Percentiles rank a stretch among this genome's conserved stretches.
phyloP scores from a whole-genome alignment of 805 yeast species.

The Hanseniaspora clermontiae region DNA sequence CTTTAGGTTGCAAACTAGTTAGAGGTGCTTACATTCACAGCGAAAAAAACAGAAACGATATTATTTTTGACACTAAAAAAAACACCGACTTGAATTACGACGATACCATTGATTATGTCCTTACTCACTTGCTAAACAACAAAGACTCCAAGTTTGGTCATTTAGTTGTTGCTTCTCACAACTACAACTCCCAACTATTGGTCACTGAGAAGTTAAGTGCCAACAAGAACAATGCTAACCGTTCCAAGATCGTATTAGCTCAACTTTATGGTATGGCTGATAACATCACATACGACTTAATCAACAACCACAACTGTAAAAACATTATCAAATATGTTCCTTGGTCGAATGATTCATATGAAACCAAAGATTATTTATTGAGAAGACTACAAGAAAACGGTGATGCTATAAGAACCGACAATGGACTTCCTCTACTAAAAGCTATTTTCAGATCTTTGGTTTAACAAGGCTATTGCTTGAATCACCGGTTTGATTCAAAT shows the following conservation, averaged over 20 bases:
- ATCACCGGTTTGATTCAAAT: too few relatives aligned
- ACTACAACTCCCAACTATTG: slow-evolving; percentile 58
- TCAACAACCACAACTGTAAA: slow-evolving; percentile 47
- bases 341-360: slow-evolving; percentile 85
- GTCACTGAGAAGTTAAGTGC: slow-evolving; percentile 46
- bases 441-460: slow-evolving; percentile 30
- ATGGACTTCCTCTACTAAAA: slow-evolving; percentile 61
- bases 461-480: neutral
- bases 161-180: slow-evolving; percentile 84
- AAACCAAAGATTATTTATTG: slow-evolving; percentile 76
- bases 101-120: slow-evolving; percentile 49
- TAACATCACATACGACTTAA: slow-evolving; percentile 64
- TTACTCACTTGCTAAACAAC: slow-evolving; percentile 42
- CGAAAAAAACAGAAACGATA: slow-evolving; percentile 53
- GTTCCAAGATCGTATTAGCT: slow-evolving; percentile 65
- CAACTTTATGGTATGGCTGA: slow-evolving; percentile 96
- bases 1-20: slow-evolving; percentile 77
- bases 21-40: slow-evolving; percentile 94
- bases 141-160: slow-evolving; percentile 50
- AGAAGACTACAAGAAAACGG: slow-evolving; percentile 94
- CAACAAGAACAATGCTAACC: slow-evolving; percentile 16
- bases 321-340: slow-evolving; percentile 89
- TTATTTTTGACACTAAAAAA: slow-evolving; percentile 62
- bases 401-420: slow-evolving; percentile 77
- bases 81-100: slow-evolving; percentile 74